Evolutionary conservation across 2,329 filamentous ascomycete species (phyloP).

Genomic region (Pseudovirgaria hyperparasitica): DNA sequence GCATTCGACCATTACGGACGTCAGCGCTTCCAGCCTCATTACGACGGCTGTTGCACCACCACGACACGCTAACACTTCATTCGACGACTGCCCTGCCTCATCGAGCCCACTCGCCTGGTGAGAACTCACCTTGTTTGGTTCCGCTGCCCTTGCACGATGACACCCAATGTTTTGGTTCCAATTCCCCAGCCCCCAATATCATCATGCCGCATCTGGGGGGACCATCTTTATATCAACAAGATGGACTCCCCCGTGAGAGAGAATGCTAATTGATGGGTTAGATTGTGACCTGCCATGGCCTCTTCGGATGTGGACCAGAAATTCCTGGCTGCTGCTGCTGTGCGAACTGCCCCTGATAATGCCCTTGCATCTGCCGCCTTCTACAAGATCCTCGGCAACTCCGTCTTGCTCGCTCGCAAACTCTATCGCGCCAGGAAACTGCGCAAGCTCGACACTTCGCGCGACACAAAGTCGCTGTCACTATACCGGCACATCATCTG

Average conservation of each 20-base stretch:
- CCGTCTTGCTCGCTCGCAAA: slow-evolving; percentile 73
- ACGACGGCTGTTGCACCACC: no score
- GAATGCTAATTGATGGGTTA: not conserved
- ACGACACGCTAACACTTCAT: no score
- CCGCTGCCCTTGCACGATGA: not conserved
- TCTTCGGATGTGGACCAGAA: slow-evolving; percentile 97
- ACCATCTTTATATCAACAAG: no score
- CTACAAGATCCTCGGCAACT: slow-evolving; percentile 83
- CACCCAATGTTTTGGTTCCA: not conserved
- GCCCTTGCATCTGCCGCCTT: slow-evolving; percentile 69
- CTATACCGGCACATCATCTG: slow-evolving; percentile 88
- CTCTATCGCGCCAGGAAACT: slow-evolving; percentile 73
- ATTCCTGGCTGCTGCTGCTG: slow-evolving; percentile 81
- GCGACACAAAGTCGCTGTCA: slow-evolving; percentile 66
- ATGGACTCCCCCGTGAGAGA: not conserved
- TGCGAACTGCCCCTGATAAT: slow-evolving; percentile 63
- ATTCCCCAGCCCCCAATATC: no score
- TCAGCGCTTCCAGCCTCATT: no score
- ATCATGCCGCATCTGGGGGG: no score
- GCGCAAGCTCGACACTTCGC: slow-evolving; percentile 66
- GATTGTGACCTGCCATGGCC: slow-evolving; percentile 52
- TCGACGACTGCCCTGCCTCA: no score
- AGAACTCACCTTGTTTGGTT: not conserved
- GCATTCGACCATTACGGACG: no score
- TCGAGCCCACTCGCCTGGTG: not conserved